These are phyloP conservation scores for Debaryomyces prosopidis DNA, from an alignment of 805 yeast species.

Conservation along the genomic window DNA sequence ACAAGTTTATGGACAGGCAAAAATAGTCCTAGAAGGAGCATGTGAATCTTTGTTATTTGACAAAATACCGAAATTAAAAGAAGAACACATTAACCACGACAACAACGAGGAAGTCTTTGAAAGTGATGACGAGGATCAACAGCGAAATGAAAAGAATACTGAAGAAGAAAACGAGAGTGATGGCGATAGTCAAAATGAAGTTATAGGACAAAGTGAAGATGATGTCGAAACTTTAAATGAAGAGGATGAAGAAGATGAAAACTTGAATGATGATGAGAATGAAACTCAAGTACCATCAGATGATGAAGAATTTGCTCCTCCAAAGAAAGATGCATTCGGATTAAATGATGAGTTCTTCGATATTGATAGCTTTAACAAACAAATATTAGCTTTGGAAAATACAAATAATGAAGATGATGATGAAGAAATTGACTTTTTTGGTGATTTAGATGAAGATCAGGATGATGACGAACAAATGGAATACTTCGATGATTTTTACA, in stretches of 20 bases:
- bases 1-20: slow-evolving; percentile 93
- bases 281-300: slow-evolving; percentile 8
- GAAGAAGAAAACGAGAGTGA: slow-evolving; percentile 26
- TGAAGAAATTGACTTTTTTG: slow-evolving; percentile 47
- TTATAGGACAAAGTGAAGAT: slow-evolving; percentile 11
- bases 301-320: slow-evolving; percentile 12
- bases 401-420: slow-evolving; percentile 26
- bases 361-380: slow-evolving; percentile 79
- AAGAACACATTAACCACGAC: slow-evolving; percentile 22
- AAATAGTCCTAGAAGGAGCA: slow-evolving; percentile 78
- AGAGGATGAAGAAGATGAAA: not conserved
- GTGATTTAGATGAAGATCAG: slow-evolving; percentile 31
- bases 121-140: slow-evolving; percentile 16
- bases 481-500: slow-evolving; percentile 69
- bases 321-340: slow-evolving; percentile 55
- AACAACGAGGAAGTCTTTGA: slow-evolving; percentile 18
- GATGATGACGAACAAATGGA: slow-evolving; percentile 58
- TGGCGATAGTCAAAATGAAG: slow-evolving; percentile 11
- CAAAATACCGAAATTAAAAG: slow-evolving; percentile 53
- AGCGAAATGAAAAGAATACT: not conserved
- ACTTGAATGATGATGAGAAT: slow-evolving; percentile 9
- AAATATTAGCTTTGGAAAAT: slow-evolving; percentile 59
- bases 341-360: slow-evolving; percentile 83
- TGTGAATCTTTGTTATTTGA: slow-evolving; percentile 61
- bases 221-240: slow-evolving; percentile 12